Conservation (phyloP, 345 rosid genomes). For the Boechera stricta region DNA sequence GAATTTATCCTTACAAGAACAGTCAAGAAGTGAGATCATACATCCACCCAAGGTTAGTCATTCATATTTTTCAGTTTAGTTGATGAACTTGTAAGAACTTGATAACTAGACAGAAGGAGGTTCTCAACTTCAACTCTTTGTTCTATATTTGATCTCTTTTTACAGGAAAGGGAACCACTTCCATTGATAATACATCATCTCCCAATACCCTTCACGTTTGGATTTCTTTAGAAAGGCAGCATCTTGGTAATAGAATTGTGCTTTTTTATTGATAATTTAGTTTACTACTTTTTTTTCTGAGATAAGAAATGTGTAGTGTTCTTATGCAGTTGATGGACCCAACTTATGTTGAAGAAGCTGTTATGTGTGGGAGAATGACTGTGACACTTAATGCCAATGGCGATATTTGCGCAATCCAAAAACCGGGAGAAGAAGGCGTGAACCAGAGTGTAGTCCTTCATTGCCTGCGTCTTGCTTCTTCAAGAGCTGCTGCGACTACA, state of each 20-base stretch:
- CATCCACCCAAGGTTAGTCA: conserved; percentile 91
- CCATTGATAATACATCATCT: conserved; percentile 94
- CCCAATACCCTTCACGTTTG: conserved; percentile 92
- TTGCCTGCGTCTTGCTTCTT: conserved; percentile 48
- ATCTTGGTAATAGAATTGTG: conserved; percentile 55
- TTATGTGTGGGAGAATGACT: conserved; percentile 87
- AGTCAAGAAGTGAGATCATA: conserved; percentile 68
- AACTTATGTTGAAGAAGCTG: conserved; percentile 70
- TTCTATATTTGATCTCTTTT: conserved; percentile 28
- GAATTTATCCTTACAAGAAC: too few relatives aligned
- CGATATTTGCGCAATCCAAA: conserved; percentile 72
- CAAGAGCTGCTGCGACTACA: conserved; percentile 49
- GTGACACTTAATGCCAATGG: conserved; percentile 87
- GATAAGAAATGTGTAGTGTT: not conserved
- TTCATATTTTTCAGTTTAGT: conserved; percentile 22
- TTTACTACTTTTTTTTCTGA: not conserved
- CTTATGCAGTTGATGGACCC: conserved; percentile 45
- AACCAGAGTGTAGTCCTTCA: conserved; percentile 45
- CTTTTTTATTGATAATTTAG: not conserved
- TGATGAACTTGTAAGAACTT: conserved; percentile 6
- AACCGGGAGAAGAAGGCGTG: conserved; percentile 47
- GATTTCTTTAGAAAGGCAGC: conserved; percentile 68
- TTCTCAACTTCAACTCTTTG: not conserved
- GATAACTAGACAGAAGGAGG: not conserved
- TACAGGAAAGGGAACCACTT: conserved; percentile 81